Evolutionary conservation across 108 stramenopile genomes (phyloP).

Genomic region (Nitzschia putrida): DNA sequence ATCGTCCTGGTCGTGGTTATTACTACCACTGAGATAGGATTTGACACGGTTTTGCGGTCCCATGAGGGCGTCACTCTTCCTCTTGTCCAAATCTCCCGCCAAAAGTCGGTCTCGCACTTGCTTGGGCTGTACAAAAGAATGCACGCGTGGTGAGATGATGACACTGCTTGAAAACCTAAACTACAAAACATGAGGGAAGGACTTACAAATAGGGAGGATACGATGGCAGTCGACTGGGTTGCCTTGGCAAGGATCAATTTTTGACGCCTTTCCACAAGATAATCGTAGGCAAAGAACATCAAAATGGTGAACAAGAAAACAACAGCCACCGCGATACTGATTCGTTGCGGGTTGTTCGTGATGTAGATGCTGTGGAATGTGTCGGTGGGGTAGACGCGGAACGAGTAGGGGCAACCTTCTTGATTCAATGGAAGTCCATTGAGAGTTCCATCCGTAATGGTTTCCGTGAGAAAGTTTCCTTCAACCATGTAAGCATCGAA

Average conservation of each 20-base stretch:
- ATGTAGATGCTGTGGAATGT: conserved; percentile 38
- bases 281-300: conserved; percentile 62
- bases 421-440: not conserved
- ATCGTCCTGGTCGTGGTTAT: not conserved
- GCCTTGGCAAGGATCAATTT: conserved; percentile 41
- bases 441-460: not conserved
- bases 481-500: not conserved
- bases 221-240: conserved; percentile 45
- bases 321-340: conserved; percentile 37
- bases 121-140: conserved; percentile 2
- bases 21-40: not conserved
- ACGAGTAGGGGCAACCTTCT: conserved; percentile 14
- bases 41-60: conserved; percentile 4
- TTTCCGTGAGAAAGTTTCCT: not conserved
- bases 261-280: conserved; percentile 55
- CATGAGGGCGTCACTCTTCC: conserved; percentile 1
- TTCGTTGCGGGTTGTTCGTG: conserved; percentile 42
- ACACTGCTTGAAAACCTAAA: no score
- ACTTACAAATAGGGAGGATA: conserved; percentile 56
- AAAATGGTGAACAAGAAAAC: conserved; percentile 57
- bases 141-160: no score
- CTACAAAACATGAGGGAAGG: not conserved
- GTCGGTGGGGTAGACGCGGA: conserved; percentile 54
- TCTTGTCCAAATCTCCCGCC: conserved; percentile 2
- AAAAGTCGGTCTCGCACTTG: conserved; percentile 16